These are phyloP conservation scores for Clitoria ternatea DNA, from an alignment of 306 rosid species.

Conservation along the genomic window DNA sequence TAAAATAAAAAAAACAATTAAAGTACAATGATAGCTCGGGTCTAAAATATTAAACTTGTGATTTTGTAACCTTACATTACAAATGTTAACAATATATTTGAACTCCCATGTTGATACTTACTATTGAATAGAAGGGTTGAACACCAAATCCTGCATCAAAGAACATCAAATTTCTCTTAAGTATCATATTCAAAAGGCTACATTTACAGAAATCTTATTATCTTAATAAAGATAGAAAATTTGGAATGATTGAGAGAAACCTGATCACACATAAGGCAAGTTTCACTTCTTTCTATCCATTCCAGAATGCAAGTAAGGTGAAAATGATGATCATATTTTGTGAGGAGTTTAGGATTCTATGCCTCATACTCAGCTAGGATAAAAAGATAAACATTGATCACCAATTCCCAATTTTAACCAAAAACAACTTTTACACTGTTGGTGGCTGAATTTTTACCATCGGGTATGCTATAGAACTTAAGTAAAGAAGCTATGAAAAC, in stretches of 20 bases:
- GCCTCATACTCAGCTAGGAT: conserved; percentile 64
- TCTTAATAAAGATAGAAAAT: neutral
- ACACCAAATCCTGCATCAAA: conserved; percentile 68
- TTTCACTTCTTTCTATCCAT: conserved; percentile 97
- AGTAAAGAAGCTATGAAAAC: conserved; percentile 2
- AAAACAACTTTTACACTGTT: neutral
- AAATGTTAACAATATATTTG: too few relatives aligned
- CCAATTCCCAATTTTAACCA: conserved; percentile 15
- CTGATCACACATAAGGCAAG: conserved; percentile 90
- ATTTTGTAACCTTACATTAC: conserved; percentile 34
- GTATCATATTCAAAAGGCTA: neutral
- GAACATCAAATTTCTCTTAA: neutral
- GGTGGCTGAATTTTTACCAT: neutral
- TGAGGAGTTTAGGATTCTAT: conserved; percentile 69
- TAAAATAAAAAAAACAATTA: conserved; percentile 19
- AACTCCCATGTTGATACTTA: too few relatives aligned
- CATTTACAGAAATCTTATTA: neutral
- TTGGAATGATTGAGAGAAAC: conserved; percentile 35
- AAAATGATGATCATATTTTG: conserved; percentile 84
- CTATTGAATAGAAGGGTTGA: conserved; percentile 69
- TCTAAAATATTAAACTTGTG: conserved; percentile 23
- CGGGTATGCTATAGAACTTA: neutral
- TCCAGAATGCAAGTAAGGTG: conserved; percentile 98
- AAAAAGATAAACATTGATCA: conserved; percentile 11
- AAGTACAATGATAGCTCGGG: conserved; percentile 10